Conservation (phyloP, 1,284 basidiomycete genomes). For the Stygiomarasmius scandens region DNA sequence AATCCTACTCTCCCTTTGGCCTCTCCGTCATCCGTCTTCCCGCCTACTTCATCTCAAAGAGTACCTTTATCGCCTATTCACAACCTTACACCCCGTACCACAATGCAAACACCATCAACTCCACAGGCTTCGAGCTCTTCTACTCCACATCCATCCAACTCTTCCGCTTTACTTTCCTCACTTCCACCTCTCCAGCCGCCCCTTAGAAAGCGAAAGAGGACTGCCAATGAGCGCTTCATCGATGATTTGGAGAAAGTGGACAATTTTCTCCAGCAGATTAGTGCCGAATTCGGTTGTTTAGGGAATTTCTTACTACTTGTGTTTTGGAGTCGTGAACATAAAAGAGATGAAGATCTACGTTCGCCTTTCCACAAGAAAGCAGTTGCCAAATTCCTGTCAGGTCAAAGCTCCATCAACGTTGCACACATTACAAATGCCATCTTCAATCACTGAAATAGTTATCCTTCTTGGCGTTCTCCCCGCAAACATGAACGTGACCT, state of each 20-base stretch:
- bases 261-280: background rate
- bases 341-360: background rate
- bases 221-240: background rate
- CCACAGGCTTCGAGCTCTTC: no score
- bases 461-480: background rate
- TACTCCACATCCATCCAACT: no score
- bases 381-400: background rate
- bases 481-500: background rate
- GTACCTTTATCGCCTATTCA: no score
- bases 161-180: no score
- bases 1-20: no score
- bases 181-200: no score
- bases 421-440: background rate
- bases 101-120: no score
- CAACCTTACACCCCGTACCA: no score
- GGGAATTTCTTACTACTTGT: background rate
- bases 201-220: no score
- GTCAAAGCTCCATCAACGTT: background rate
- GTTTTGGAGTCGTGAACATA: background rate
- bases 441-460: constrained; percentile 1
- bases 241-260: background rate
- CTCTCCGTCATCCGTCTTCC: no score
- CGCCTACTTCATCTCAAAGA: no score
- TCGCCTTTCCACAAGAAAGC: background rate
- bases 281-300: background rate